These are phyloP conservation scores for Castanospermum australe DNA, from an alignment of 306 rosid species.

Conservation along the genomic window DNA sequence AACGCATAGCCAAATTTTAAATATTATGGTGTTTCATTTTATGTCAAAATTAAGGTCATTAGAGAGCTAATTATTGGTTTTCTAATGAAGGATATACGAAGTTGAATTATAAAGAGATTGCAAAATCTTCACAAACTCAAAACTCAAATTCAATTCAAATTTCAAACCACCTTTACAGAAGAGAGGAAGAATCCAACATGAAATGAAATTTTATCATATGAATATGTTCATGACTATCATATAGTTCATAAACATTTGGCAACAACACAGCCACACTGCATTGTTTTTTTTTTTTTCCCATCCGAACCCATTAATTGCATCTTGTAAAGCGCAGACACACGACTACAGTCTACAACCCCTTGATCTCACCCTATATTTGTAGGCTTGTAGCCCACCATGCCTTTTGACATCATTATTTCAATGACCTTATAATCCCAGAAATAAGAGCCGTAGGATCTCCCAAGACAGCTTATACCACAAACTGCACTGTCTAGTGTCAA, in stretches of 20 bases:
- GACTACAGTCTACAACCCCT: not conserved
- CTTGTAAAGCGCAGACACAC: not conserved
- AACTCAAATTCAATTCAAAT: not conserved
- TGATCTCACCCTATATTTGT: not conserved
- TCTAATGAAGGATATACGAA: not conserved
- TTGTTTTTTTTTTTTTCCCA: too few species aligned
- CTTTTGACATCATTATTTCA: constrained; percentile 17
- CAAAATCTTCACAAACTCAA: not conserved
- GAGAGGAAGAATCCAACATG: too few species aligned
- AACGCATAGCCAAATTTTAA: too few species aligned
- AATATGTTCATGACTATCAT: not conserved
- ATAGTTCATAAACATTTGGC: not conserved
- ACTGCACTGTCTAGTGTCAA: constrained; percentile 59
- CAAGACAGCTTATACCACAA: constrained; percentile 59
- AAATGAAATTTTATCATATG: not conserved
- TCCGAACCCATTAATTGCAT: not conserved
- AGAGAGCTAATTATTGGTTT: not conserved
- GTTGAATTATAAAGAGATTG: not conserved
- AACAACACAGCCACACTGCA: not conserved
- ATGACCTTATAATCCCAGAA: constrained; percentile 56
- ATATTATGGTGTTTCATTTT: too few species aligned
- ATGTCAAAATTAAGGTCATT: not conserved
- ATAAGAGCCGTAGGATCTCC: constrained; percentile 71
- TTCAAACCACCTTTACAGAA: not conserved
- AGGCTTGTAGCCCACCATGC: too few species aligned